Percentiles rank a stretch among this genome's conserved stretches.
phyloP scores from a whole-genome alignment of 2,329 filamentous ascomycete genomes.

The Fusarium sp. region DNA sequence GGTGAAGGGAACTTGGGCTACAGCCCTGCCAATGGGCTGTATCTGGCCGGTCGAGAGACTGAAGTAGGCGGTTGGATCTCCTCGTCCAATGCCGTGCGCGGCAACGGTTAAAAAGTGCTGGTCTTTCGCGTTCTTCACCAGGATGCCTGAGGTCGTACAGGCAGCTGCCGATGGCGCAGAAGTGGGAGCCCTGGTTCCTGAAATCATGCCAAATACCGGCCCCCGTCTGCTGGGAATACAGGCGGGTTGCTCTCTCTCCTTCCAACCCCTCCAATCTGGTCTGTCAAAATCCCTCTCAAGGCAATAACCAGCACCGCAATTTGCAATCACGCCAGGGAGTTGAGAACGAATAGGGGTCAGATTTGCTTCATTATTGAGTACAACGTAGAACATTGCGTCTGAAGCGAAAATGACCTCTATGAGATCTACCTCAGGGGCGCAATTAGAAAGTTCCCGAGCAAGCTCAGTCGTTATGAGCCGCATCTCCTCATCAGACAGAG shows the following conservation, averaged over 20 bases:
- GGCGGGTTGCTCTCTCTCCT: background rate
- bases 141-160: background rate
- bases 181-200: background rate
- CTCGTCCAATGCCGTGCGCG: background rate
- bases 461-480: background rate
- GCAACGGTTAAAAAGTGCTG: background rate
- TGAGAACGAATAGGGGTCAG: background rate
- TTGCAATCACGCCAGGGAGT: background rate
- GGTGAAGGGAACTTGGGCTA: background rate
- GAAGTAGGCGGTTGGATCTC: background rate
- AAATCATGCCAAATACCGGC: background rate
- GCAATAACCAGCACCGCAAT: background rate
- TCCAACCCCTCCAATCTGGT: background rate
- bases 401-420: background rate
- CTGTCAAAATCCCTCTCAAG: background rate
- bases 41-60: background rate
- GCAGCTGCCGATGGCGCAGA: background rate
- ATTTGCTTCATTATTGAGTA: background rate
- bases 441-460: background rate
- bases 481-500: background rate
- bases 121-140: background rate
- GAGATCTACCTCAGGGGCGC: background rate
- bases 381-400: background rate
- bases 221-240: background rate
- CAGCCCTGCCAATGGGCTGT: background rate